These are phyloP conservation scores for Ceratopteris richardii DNA, from an alignment of 75 land plant species.

Conservation along the genomic window DNA sequence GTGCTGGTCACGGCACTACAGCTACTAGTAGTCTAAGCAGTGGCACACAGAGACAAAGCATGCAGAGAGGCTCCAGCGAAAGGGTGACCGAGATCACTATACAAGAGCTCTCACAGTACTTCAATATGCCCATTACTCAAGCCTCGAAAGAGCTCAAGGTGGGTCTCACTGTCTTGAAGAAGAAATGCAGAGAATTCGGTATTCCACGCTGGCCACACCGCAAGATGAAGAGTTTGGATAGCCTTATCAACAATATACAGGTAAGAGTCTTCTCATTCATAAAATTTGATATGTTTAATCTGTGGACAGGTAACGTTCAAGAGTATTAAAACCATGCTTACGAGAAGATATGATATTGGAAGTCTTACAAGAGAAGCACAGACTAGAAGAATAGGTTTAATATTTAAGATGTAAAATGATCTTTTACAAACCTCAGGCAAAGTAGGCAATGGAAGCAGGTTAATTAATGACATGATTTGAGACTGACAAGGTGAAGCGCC, in stretches of 20 bases:
- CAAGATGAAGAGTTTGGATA: constrained; percentile 71
- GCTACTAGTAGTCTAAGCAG: constrained; percentile 7
- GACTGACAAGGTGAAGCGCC: too few species aligned
- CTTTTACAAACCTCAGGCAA: too few species aligned
- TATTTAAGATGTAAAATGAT: too few species aligned
- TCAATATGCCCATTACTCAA: constrained; percentile 78
- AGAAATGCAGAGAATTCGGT: constrained; percentile 68
- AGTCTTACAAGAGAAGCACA: too few species aligned
- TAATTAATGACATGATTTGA: too few species aligned
- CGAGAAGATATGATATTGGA: background rate
- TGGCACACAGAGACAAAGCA: background rate
- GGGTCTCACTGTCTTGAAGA: constrained; percentile 74
- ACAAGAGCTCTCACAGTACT: constrained; percentile 50
- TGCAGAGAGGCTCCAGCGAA: constrained; percentile 18
- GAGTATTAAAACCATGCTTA: background rate
- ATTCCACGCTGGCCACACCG: constrained; percentile 82
- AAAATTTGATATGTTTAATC: background rate
- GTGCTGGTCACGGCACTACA: constrained; percentile 10
- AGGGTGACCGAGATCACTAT: constrained; percentile 34
- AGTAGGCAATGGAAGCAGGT: too few species aligned
- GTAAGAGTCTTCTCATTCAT: too few species aligned
- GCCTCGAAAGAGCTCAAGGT: constrained; percentile 78
- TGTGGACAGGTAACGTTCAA: background rate
- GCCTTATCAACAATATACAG: constrained; percentile 75
- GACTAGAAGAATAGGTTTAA: too few species aligned